These are phyloP conservation scores for Xylaria multiplex DNA, from an alignment of 2,329 filamentous ascomycete species.

Conservation along the genomic window DNA sequence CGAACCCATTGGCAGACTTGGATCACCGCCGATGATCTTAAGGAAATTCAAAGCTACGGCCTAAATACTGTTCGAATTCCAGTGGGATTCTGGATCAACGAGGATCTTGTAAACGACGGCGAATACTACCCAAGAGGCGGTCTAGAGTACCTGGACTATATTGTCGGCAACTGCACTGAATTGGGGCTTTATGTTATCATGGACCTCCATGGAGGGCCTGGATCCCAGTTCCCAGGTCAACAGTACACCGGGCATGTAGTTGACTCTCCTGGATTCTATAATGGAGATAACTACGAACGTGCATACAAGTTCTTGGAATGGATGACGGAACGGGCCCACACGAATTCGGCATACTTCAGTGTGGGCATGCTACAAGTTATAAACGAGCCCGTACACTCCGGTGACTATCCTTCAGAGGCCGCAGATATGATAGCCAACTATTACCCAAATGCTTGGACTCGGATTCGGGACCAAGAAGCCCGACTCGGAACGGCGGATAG, in stretches of 20 bases:
- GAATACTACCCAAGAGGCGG: constrained; percentile 56
- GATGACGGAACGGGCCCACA: constrained; percentile 59
- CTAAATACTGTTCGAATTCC: constrained; percentile 62
- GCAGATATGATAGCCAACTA: constrained; percentile 53
- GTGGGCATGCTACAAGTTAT: constrained; percentile 63
- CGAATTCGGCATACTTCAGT: constrained; percentile 55
- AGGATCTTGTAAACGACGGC: constrained; percentile 55
- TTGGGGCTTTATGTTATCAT: constrained; percentile 61
- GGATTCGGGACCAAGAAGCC: constrained; percentile 57
- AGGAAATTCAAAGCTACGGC: constrained; percentile 55
- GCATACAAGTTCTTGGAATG: constrained; percentile 59
- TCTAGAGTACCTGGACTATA: constrained; percentile 55
- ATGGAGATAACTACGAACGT: constrained; percentile 60
- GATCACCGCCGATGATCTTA: constrained; percentile 58
- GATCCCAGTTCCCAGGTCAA: constrained; percentile 54
- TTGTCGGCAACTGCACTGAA: constrained; percentile 57
- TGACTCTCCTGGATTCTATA: constrained; percentile 57
- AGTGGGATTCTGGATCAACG: constrained; percentile 62
- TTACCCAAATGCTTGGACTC: constrained; percentile 57
- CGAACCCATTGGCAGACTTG: constrained; percentile 59
- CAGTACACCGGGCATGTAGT: constrained; percentile 54
- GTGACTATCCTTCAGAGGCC: constrained; percentile 43
- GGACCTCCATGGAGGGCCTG: constrained; percentile 60
- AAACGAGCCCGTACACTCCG: constrained; percentile 57
- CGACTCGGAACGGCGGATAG: constrained; percentile 51